These are phyloP conservation scores for Stropharia rugosoannulata DNA, from an alignment of 768 basidiomycete genomes.

Conservation along the genomic window DNA sequence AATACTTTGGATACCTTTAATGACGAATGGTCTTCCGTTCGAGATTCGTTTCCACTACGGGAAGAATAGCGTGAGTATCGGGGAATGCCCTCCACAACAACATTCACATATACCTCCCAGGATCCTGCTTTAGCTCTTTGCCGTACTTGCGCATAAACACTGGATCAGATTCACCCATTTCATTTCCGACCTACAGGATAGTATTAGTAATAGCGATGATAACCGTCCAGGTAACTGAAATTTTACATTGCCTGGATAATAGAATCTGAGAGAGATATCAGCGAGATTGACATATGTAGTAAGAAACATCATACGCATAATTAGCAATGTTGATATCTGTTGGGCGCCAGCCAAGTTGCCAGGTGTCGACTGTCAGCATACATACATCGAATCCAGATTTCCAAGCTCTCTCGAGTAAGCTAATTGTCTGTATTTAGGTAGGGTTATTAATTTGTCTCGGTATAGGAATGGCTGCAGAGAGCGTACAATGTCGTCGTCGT, in stretches of 20 bases:
- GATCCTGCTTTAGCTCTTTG: slow-evolving; percentile 36
- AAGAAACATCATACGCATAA: slow-evolving; percentile 33
- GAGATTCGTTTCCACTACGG: slow-evolving; percentile 47
- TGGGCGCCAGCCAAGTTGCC: slow-evolving; percentile 50
- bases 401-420: slow-evolving; percentile 44
- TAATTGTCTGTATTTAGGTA: slow-evolving; percentile 32
- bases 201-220: background rate
- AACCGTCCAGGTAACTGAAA: background rate
- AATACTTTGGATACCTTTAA: slow-evolving; percentile 53
- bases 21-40: slow-evolving; percentile 45
- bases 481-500: slow-evolving; percentile 48
- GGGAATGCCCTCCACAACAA: background rate
- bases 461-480: background rate
- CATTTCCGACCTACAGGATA: slow-evolving; percentile 37
- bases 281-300: background rate
- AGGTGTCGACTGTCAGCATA: slow-evolving; percentile 49
- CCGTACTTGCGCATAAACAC: slow-evolving; percentile 48
- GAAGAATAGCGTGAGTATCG: background rate
- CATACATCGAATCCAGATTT: slow-evolving; percentile 44
- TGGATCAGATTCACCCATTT: slow-evolving; percentile 46
- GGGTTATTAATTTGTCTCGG: background rate
- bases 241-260: slow-evolving; percentile 33
- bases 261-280: slow-evolving; percentile 28
- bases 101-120: slow-evolving; percentile 31
- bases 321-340: slow-evolving; percentile 51